phyloP scores from a whole-genome alignment of 1,284 basidiomycete genomes.

The Ustilago hordei region DNA sequence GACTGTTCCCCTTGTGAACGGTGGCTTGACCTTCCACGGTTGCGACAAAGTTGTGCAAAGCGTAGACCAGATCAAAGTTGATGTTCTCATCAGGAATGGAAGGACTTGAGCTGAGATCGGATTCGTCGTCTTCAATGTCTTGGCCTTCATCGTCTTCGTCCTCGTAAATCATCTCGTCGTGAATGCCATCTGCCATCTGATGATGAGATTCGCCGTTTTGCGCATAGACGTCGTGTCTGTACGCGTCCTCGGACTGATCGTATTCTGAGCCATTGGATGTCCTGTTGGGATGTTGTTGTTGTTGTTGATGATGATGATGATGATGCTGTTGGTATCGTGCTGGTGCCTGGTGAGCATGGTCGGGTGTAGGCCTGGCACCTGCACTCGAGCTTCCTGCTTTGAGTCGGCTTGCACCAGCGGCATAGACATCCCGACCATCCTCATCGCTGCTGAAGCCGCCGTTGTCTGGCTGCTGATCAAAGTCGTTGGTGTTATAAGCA shows the following conservation, averaged over 20 bases:
- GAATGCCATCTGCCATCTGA: constrained; percentile 41
- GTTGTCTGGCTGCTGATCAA: constrained; percentile 40
- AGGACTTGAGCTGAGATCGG: constrained; percentile 67
- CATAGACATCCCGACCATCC: constrained; percentile 52
- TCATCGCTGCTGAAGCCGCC: constrained; percentile 63
- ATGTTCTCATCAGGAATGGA: constrained; percentile 70
- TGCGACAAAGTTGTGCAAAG: constrained; percentile 68
- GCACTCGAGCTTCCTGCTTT: constrained; percentile 49
- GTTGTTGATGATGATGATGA: constrained; percentile 23
- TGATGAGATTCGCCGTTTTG: constrained; percentile 32
- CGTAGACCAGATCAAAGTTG: constrained; percentile 70
- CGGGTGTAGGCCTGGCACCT: constrained; percentile 49
- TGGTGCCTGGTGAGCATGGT: constrained; percentile 24
- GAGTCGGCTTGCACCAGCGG: constrained; percentile 42
- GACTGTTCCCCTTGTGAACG: constrained; percentile 68
- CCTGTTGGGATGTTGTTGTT: constrained; percentile 24
- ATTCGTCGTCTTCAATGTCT: constrained; percentile 65
- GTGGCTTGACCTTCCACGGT: constrained; percentile 69
- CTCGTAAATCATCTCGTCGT: constrained; percentile 55
- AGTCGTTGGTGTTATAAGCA: constrained; percentile 31
- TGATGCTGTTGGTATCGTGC: constrained; percentile 33
- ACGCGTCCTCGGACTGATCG: constrained; percentile 21
- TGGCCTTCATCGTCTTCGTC: constrained; percentile 60
- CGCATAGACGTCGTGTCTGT: constrained; percentile 38
- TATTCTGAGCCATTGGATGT: constrained; percentile 27